Conservation (phyloP, 768 basidiomycete genomes). For the Lactifluus echinatus region DNA sequence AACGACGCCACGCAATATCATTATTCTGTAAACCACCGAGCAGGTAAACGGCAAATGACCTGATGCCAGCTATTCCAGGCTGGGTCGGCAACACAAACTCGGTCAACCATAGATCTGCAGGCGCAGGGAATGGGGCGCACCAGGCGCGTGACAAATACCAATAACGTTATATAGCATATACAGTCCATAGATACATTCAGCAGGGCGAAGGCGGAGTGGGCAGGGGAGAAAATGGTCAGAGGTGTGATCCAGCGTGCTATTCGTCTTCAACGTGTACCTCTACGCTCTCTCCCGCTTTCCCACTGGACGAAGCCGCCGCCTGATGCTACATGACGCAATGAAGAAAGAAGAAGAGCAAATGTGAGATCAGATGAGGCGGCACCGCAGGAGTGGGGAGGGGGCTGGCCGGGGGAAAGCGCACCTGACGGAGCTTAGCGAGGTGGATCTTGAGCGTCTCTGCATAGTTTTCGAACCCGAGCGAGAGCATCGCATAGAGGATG, state of each 20-base stretch:
- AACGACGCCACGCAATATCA: too few relatives aligned
- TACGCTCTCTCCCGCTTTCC: conserved; percentile 13
- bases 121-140: too few relatives aligned
- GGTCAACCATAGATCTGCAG: background rate
- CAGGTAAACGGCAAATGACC: too few relatives aligned
- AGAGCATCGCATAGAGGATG: conserved; percentile 88
- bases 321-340: conserved; percentile 15
- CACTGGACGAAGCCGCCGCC: conserved; percentile 15
- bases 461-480: conserved; percentile 92
- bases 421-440: conserved; percentile 82
- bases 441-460: conserved; percentile 89
- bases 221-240: background rate
- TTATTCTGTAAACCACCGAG: too few relatives aligned
- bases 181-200: conserved; percentile 14
- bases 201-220: background rate
- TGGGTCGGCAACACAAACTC: background rate
- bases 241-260: background rate
- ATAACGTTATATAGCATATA: conserved; percentile 18
- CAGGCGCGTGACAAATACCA: conserved; percentile 10
- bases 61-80: too few relatives aligned
- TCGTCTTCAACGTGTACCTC: conserved; percentile 16
- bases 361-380: background rate
- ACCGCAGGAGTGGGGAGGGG: background rate
- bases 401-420: conserved; percentile 23
- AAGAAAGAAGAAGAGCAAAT: background rate